A percentile compares a stretch with the other conserved stretches of the same genome.
phyloP scores from a whole-genome alignment of 1,284 basidiomycete genomes.

The Ceratobasidium sp. region DNA sequence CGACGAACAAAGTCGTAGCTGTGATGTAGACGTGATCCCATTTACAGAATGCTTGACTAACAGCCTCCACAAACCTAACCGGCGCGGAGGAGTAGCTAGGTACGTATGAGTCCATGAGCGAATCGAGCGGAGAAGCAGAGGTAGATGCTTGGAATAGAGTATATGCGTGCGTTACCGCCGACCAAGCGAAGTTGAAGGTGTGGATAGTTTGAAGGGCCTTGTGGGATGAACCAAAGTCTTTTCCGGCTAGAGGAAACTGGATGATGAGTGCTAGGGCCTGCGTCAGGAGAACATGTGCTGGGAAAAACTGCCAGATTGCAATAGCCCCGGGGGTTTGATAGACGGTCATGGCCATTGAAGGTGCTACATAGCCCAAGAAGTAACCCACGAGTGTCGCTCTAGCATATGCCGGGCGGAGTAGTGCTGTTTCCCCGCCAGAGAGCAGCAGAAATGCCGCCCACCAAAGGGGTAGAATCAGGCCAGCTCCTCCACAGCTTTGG shows the following conservation, averaged over 20 bases:
- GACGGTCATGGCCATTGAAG: constrained; percentile 4
- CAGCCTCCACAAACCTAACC: background rate
- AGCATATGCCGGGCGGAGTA: constrained; percentile 16
- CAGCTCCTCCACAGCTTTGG: constrained; percentile 11
- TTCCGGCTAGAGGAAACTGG: background rate
- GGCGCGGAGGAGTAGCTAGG: constrained; percentile 14
- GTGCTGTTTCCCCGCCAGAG: background rate
- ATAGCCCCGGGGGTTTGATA: constrained; percentile 20
- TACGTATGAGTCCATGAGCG: constrained; percentile 16
- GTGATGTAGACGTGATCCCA: constrained; percentile 25
- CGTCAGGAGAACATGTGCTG: background rate
- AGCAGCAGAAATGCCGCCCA: constrained; percentile 10
- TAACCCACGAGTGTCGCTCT: constrained; percentile 24
- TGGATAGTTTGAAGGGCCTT: constrained; percentile 10
- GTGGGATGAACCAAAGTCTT: background rate
- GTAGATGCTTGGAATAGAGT: constrained; percentile 7
- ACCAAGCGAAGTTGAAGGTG: constrained; percentile 15
- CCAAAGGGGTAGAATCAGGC: constrained; percentile 29
- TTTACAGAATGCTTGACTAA: constrained; percentile 14
- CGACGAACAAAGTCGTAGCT: constrained; percentile 9
- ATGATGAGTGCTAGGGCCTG: background rate
- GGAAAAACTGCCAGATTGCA: constrained; percentile 37
- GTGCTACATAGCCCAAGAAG: constrained; percentile 17
- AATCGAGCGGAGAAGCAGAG: constrained; percentile 17
- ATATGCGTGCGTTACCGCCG: constrained; percentile 19